Percentiles rank a stretch among this genome's conserved stretches.
Conservation (phyloP, 768 basidiomycete genomes). For the Lentinula sp. region DNA sequence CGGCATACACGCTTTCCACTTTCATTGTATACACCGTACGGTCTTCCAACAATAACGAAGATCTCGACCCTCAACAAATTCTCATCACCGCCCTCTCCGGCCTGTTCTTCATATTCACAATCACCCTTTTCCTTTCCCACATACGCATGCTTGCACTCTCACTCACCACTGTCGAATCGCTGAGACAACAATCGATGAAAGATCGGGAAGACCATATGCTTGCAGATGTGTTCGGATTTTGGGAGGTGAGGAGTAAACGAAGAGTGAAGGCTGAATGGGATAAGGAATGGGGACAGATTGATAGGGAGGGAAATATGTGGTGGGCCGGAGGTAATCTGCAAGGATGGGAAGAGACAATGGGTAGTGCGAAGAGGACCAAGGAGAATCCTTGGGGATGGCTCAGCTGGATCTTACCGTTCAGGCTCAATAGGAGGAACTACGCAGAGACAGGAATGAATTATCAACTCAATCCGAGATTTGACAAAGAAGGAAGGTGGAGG, state of each 20-base stretch:
- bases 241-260: slow-evolving; percentile 26
- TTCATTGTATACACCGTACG: slow-evolving; percentile 48
- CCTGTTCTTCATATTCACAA: slow-evolving; percentile 69
- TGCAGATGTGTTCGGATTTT: slow-evolving; percentile 45
- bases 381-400: slow-evolving; percentile 8
- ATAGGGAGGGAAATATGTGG: slow-evolving; percentile 83
- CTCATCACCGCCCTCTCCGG: slow-evolving; percentile 71
- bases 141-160: slow-evolving; percentile 53
- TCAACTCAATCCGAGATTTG: slow-evolving; percentile 6
- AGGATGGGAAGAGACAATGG: slow-evolving; percentile 86
- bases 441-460: slow-evolving; percentile 4
- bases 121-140: slow-evolving; percentile 52
- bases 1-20: slow-evolving; percentile 57
- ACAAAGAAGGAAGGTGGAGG: slow-evolving; percentile 14
- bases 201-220: slow-evolving; percentile 57
- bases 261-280: slow-evolving; percentile 34
- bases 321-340: slow-evolving; percentile 57
- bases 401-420: slow-evolving; percentile 8
- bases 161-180: slow-evolving; percentile 79
- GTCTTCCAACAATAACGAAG: slow-evolving; percentile 14
- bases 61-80: slow-evolving; percentile 62
- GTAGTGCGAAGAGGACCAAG: slow-evolving; percentile 21
- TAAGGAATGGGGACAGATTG: slow-evolving; percentile 72
- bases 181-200: slow-evolving; percentile 49
- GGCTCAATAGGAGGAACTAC: neutral